These are phyloP conservation scores for Suillus subalutaceus DNA, from an alignment of 768 basidiomycete genomes.

Conservation along the genomic window DNA sequence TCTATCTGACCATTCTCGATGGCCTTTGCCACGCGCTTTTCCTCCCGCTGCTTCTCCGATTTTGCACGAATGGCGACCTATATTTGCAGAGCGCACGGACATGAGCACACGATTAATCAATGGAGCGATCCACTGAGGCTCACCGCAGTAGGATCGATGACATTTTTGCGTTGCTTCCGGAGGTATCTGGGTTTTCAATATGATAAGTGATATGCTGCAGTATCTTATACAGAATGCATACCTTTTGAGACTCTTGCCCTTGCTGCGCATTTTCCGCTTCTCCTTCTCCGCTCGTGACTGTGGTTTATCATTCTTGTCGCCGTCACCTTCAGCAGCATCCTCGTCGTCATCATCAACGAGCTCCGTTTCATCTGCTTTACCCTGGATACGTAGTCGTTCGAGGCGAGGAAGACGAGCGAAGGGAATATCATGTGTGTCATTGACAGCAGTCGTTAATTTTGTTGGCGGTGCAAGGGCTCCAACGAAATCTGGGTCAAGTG, in stretches of 20 bases:
- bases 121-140: conserved; percentile 24
- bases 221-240: conserved; percentile 25
- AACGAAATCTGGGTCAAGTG: conserved; percentile 76
- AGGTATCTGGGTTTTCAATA: conserved; percentile 49
- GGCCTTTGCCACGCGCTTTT: conserved; percentile 39
- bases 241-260: conserved; percentile 84
- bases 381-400: conserved; percentile 72
- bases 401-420: conserved; percentile 78
- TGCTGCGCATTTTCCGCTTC: conserved; percentile 86
- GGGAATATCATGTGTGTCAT: conserved; percentile 51
- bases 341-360: conserved; percentile 39
- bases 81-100: background rate
- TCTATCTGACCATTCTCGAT: conserved; percentile 36
- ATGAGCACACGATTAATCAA: background rate
- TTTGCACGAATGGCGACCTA: conserved; percentile 70
- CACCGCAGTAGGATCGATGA: conserved; percentile 82
- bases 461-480: conserved; percentile 67
- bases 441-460: conserved; percentile 56
- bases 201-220: background rate
- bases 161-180: conserved; percentile 93
- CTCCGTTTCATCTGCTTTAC: conserved; percentile 74
- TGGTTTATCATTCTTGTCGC: conserved; percentile 34
- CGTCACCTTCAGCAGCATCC: conserved; percentile 39
- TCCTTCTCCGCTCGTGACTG: conserved; percentile 40
- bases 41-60: conserved; percentile 58